Evolutionary conservation across 176 grass and related monocot genomes (phyloP), one percentile per base, ranked within the genome.

Genomic region (Dactylis glomerata): DNA sequence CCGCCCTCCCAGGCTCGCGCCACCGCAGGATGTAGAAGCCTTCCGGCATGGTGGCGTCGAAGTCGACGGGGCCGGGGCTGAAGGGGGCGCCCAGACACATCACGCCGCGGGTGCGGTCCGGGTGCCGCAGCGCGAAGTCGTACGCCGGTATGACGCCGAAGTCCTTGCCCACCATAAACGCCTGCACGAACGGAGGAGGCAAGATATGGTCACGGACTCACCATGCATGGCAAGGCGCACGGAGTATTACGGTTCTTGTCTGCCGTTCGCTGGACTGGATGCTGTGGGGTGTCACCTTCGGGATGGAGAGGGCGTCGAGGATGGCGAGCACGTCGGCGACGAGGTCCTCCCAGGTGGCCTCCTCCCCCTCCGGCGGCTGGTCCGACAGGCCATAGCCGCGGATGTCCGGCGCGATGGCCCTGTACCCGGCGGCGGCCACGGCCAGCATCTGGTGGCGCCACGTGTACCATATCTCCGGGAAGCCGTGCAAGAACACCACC

Each of bases 401-500:
- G 76, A 78, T 69, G 50, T 85, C 85, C 40, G 89, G 77, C 52
- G 89, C 77, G 61, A 91, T 22, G 24, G 89, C 85, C 10, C 44
- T 77, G 64, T 85, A 91, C 8, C 89, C 82, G 13, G 77, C 89
- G 13, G 51, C 82, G 19, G 89, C 89, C 3, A 71, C 86, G 20
- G 85, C 89, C 14, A 85, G 34, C 82, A 91, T 88, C 68, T 88
- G 86, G 61, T 91, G 64, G 33, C 86, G 67, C 86, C 89, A 91
- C 6, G 82, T 67, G 82, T 91, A 88, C 86, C 89, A 88, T 82
- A 91, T 91, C 77, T 91, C 82, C 49, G 86, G 89, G 55, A 91
- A 91, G 0, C 77, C 85, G 78, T 87, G 85, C 68, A 87, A 20
- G 78, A 87, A 87, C 68, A 87, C 42, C 68, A 87, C 78, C 31